A percentile compares a stretch with the other conserved stretches of the same genome.
phyloP scores from a whole-genome alignment of 108 stramenopile genomes.

The Epipyxis sp. region DNA sequence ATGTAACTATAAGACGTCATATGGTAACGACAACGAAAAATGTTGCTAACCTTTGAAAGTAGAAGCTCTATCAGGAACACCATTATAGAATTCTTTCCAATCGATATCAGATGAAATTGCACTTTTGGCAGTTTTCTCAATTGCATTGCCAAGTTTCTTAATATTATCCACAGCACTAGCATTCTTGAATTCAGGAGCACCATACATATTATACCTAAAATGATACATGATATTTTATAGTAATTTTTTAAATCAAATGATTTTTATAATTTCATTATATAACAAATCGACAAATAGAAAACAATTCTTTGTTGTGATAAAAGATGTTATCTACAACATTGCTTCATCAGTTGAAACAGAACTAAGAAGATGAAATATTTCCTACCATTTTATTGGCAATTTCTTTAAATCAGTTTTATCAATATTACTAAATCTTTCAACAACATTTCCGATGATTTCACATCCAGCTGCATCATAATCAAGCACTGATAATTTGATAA shows the following conservation, averaged over 20 bases:
- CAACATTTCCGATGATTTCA: slow-evolving; percentile 14
- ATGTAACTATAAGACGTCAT: no score
- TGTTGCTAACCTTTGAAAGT: slow-evolving; percentile 32
- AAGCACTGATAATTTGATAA: slow-evolving; percentile 35
- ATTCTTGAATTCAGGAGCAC: slow-evolving; percentile 15
- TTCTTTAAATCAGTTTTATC: neutral
- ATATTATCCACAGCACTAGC: neutral
- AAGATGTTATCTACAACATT: slow-evolving; percentile 35
- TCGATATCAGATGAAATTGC: slow-evolving; percentile 4
- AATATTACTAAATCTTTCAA: slow-evolving; percentile 1
- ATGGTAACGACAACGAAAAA: no score
- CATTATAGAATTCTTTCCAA: slow-evolving; percentile 20
- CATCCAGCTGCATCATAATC: slow-evolving; percentile 41
- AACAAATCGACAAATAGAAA: no score
- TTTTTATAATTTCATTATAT: no score
- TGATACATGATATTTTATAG: no score
- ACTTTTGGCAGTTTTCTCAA: neutral
- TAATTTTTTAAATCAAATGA: no score
- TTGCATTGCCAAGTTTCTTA: neutral
- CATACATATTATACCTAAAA: slow-evolving; percentile 35
- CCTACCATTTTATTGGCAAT: neutral
- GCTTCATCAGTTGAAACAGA: no score
- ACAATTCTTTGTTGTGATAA: slow-evolving; percentile 4
- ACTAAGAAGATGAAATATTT: no score
- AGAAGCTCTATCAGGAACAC: neutral